Percentiles rank a stretch among this genome's conserved stretches.
Evolutionary conservation across 2,329 filamentous ascomycete species (phyloP).

Genomic region (Hypoxylon sp.): DNA sequence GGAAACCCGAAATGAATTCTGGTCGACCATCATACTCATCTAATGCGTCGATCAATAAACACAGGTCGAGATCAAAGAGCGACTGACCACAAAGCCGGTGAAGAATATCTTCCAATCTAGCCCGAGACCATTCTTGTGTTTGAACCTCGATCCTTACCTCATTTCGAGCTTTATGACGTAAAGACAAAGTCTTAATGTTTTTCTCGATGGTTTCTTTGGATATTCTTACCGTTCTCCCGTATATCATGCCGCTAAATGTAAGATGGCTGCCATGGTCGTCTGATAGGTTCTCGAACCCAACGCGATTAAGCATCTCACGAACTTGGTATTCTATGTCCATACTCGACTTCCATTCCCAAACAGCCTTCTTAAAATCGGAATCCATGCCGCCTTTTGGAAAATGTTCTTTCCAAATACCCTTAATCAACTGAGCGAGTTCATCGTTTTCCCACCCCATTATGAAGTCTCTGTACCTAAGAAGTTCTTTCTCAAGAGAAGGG

Average conservation of each 20-base stretch:
- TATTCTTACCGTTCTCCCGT: neutral
- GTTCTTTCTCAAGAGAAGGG: neutral
- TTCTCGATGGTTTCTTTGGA: neutral
- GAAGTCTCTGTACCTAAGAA: neutral
- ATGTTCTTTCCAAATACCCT: neutral
- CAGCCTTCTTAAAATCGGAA: neutral
- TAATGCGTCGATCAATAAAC: constrained; percentile 1
- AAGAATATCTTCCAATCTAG: constrained; percentile 3
- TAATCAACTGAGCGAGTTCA: neutral
- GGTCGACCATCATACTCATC: constrained; percentile 8
- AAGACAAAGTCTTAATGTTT: neutral
- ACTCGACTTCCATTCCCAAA: neutral
- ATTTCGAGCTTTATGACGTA: constrained; percentile 1
- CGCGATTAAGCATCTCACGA: neutral
- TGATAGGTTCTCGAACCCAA: neutral
- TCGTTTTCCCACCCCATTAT: neutral
- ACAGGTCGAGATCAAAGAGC: neutral
- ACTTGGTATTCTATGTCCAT: neutral
- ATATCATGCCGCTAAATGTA: neutral
- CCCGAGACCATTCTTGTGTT: neutral
- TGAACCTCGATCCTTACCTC: neutral
- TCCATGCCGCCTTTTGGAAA: neutral
- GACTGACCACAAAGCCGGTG: neutral
- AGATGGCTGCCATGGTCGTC: neutral
- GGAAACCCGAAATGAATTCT: constrained; percentile 3